Conservation (phyloP, 345 rosid species). For the Lepidium sativum region DNA sequence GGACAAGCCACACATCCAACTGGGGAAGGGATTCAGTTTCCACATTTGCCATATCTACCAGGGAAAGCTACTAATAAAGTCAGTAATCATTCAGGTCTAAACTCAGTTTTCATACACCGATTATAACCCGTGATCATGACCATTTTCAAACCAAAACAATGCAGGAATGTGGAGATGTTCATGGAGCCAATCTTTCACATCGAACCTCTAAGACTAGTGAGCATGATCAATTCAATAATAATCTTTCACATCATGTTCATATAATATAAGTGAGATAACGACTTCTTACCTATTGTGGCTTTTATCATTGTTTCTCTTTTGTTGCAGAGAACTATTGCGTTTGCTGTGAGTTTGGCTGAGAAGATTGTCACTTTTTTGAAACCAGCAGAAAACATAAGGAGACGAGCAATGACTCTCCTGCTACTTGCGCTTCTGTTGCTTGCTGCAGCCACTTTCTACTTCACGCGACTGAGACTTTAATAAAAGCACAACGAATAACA, state of each 20-base stretch:
- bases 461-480: constrained; percentile 8
- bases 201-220: constrained; percentile 52
- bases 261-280: too few species aligned
- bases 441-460: constrained; percentile 23
- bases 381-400: constrained; percentile 10
- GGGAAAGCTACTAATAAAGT: constrained; percentile 66
- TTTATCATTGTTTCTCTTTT: neutral
- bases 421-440: constrained; percentile 21
- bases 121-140: neutral
- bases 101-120: neutral
- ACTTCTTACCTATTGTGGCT: neutral
- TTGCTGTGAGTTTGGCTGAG: constrained; percentile 22
- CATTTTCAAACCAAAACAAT: neutral
- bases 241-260: neutral
- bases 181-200: constrained; percentile 64
- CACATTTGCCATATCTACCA: constrained; percentile 56
- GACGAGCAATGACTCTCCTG: neutral
- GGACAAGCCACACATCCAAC: constrained; percentile 40
- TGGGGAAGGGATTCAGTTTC: constrained; percentile 76
- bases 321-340: constrained; percentile 38
- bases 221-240: neutral
- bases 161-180: constrained; percentile 79
- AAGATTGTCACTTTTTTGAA: constrained; percentile 22
- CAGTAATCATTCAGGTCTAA: neutral
- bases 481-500: neutral